Conservation (phyloP, 441 rosid species). For the Metrosideros polymorpha region DNA sequence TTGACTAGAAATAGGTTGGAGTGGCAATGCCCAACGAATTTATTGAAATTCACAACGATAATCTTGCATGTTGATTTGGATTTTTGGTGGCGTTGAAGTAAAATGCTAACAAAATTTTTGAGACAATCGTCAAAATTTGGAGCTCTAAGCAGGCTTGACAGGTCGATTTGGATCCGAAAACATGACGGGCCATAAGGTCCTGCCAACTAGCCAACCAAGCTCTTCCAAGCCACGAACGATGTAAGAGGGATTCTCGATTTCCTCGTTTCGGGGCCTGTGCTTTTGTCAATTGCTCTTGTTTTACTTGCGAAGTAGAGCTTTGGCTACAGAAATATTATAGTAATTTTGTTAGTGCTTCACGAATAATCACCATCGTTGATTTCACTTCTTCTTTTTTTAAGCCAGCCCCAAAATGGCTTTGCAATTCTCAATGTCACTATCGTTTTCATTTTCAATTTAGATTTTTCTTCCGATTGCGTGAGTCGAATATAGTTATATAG, state of each 20-base stretch:
- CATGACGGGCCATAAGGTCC: neutral
- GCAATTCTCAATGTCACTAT: neutral
- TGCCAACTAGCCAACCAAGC: neutral
- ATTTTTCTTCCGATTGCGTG: fast-evolving
- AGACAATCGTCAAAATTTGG: too few relatives aligned
- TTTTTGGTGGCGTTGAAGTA: neutral
- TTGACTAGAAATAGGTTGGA: neutral
- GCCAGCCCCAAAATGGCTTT: neutral
- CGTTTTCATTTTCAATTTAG: neutral
- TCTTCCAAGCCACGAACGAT: neutral
- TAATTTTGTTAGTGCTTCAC: neutral
- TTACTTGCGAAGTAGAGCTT: neutral
- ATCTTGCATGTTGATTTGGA: neutral
- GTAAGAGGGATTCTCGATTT: neutral
- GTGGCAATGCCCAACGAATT: neutral
- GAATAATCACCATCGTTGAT: neutral
- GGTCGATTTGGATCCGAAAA: neutral
- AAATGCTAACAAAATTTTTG: too few relatives aligned
- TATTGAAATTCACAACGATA: neutral
- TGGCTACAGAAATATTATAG: neutral
- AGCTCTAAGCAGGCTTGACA: too few relatives aligned
- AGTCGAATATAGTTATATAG: neutral
- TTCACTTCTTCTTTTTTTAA: neutral
- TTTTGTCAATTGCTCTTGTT: neutral
- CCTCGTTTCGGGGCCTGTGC: neutral